phyloP scores from a whole-genome alignment of 2,329 filamentous ascomycete species.

The Venturia nashicola region DNA sequence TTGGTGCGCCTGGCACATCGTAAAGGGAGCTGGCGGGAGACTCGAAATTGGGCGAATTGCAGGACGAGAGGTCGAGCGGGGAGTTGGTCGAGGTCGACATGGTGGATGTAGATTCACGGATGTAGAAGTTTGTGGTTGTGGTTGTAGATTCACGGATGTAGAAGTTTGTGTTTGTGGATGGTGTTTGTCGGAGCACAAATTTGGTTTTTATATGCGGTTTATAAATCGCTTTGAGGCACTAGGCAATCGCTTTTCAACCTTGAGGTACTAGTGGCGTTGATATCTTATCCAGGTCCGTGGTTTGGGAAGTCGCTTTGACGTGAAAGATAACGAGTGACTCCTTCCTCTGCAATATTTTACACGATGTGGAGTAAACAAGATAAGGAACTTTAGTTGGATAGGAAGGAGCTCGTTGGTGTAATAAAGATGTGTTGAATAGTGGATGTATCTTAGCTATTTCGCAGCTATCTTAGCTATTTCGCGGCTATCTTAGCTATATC shows the following conservation, averaged over 20 bases:
- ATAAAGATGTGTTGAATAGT: neutral
- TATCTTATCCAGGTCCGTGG: no score
- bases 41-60: neutral
- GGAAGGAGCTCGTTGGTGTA: neutral
- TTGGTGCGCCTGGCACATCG: neutral
- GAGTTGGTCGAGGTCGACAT: slow-evolving; percentile 4
- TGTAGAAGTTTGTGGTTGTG: neutral
- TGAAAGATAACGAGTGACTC: neutral
- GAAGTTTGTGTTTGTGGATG: neutral
- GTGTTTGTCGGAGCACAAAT: neutral
- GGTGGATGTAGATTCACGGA: neutral
- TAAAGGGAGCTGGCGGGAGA: slow-evolving; percentile 1
- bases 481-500: no score
- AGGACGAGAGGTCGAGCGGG: neutral
- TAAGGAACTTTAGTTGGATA: neutral
- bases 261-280: neutral
- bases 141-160: neutral
- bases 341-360: neutral
- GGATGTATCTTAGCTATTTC: neutral
- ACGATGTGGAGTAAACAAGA: neutral
- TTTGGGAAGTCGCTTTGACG: neutral
- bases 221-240: no score
- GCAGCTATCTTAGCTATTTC: neutral
- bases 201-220: no score
- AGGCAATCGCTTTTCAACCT: no score